Evolutionary conservation across 371 early-diverging fungal genomes (phyloP).

Genomic region (Saksenaea oblongispora): DNA sequence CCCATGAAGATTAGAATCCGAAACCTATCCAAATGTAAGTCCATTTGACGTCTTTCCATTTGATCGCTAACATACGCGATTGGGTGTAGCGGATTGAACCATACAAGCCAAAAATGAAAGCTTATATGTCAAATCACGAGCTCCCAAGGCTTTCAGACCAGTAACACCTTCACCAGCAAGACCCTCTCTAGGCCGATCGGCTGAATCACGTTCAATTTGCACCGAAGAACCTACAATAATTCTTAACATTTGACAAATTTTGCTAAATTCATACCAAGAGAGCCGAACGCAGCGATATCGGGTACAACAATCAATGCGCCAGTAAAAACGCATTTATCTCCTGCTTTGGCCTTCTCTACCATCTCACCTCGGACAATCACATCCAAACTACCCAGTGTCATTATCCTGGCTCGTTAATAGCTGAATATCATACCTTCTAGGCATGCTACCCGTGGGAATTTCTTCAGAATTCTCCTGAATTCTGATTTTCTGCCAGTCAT

Average conservation of each 20-base stretch:
- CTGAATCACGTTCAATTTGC: constrained; percentile 68
- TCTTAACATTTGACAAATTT: background rate
- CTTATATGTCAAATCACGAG: constrained; percentile 90
- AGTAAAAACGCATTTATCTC: constrained; percentile 92
- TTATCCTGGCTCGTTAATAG: background rate
- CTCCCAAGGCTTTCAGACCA: constrained; percentile 89
- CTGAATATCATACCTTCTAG: constrained; percentile 68
- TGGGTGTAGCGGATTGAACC: constrained; percentile 66
- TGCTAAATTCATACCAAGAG: constrained; percentile 53
- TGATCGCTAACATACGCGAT: constrained; percentile 15
- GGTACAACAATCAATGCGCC: constrained; percentile 97
- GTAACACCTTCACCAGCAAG: constrained; percentile 78
- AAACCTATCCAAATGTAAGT: constrained; percentile 10
- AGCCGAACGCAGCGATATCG: constrained; percentile 83
- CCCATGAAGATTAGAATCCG: constrained; percentile 55
- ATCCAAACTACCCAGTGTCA: constrained; percentile 72
- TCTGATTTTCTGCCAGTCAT: constrained; percentile 98
- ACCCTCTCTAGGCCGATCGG: constrained; percentile 61
- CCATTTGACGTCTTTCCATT: background rate
- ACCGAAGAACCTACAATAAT: constrained; percentile 17
- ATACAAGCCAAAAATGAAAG: constrained; percentile 90
- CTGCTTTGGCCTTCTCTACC: constrained; percentile 97
- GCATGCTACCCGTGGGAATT: constrained; percentile 98
- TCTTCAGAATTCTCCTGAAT: constrained; percentile 98
- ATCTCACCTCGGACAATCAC: constrained; percentile 96